phyloP scores from a whole-genome alignment of 2,329 filamentous ascomycete genomes.

The Curvularia hawaiiensis region DNA sequence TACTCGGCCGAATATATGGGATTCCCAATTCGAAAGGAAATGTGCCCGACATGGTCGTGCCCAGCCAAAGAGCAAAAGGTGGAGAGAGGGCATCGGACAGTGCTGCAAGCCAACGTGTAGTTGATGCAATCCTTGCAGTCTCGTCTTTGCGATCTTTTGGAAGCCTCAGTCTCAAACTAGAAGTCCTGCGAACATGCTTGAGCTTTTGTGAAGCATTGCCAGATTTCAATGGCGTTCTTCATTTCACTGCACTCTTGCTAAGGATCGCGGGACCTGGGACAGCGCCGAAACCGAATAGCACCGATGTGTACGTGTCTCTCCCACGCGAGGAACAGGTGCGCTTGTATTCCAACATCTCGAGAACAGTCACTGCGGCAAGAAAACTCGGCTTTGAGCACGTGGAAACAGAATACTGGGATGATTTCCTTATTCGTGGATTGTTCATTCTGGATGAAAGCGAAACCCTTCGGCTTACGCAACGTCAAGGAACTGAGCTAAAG shows the following conservation, averaged over 20 bases:
- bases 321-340: constrained; percentile 82
- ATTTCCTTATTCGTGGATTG: constrained; percentile 83
- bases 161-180: constrained; percentile 78
- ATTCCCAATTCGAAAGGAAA: constrained; percentile 42
- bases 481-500: constrained; percentile 43
- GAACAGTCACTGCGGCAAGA: constrained; percentile 78
- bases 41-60: constrained; percentile 15
- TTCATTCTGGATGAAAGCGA: constrained; percentile 61
- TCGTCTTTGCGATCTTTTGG: constrained; percentile 66
- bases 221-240: constrained; percentile 87
- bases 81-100: constrained; percentile 14
- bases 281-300: constrained; percentile 69
- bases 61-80: constrained; percentile 10
- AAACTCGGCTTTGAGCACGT: constrained; percentile 73
- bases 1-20: constrained; percentile 51
- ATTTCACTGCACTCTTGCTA: constrained; percentile 82
- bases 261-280: constrained; percentile 81
- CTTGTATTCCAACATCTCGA: constrained; percentile 82
- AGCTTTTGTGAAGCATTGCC: constrained; percentile 93
- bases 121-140: constrained; percentile 64
- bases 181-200: constrained; percentile 86
- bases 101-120: constrained; percentile 46
- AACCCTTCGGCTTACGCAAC: constrained; percentile 38
- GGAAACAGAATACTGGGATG: constrained; percentile 93
- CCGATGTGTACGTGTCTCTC: constrained; percentile 73